Percentiles rank a stretch among this genome's conserved stretches.
Evolutionary conservation across 2,329 filamentous ascomycete species (phyloP).

Genomic region (Coniochaeta sp.): DNA sequence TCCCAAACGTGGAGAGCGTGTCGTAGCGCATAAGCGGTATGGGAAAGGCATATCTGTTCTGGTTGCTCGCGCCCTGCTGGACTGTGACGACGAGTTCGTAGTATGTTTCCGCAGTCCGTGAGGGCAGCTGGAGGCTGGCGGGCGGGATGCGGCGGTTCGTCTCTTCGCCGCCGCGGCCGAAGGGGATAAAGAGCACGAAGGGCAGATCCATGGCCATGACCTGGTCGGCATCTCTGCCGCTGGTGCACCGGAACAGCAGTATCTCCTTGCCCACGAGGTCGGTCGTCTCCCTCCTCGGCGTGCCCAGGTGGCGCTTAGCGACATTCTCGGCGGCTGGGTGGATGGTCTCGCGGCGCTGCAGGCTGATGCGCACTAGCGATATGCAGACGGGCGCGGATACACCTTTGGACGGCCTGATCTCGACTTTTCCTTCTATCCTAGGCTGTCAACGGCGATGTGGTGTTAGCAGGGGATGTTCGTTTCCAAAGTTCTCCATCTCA

Average conservation of each 20-base stretch:
- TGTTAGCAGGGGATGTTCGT: constrained; percentile 8
- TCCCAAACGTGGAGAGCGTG: constrained; percentile 94
- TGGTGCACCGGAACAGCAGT: constrained; percentile 77
- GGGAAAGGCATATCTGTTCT: constrained; percentile 86
- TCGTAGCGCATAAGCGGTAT: constrained; percentile 91
- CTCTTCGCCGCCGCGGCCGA: constrained; percentile 84
- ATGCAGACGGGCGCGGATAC: constrained; percentile 83
- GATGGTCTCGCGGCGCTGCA: constrained; percentile 91
- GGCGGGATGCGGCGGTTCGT: constrained; percentile 84
- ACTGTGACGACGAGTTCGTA: constrained; percentile 96
- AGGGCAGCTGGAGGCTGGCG: constrained; percentile 82
- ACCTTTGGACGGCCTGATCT: constrained; percentile 81
- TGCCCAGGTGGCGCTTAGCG: constrained; percentile 83
- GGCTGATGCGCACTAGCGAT: constrained; percentile 87
- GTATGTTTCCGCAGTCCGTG: constrained; percentile 90
- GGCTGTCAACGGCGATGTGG: constrained; percentile 47
- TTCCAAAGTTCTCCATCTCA: too few species aligned
- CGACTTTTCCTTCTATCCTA: constrained; percentile 94
- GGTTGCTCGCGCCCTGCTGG: constrained; percentile 78
- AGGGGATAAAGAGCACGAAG: constrained; percentile 96
- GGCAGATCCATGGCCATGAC: constrained; percentile 95
- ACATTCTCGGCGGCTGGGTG: constrained; percentile 93
- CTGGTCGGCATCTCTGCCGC: constrained; percentile 77
- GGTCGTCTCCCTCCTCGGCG: constrained; percentile 80
- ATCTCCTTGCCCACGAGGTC: constrained; percentile 96